Conservation (phyloP, 2,329 filamentous ascomycete genomes). For the Exophiala xenobiotica region DNA sequence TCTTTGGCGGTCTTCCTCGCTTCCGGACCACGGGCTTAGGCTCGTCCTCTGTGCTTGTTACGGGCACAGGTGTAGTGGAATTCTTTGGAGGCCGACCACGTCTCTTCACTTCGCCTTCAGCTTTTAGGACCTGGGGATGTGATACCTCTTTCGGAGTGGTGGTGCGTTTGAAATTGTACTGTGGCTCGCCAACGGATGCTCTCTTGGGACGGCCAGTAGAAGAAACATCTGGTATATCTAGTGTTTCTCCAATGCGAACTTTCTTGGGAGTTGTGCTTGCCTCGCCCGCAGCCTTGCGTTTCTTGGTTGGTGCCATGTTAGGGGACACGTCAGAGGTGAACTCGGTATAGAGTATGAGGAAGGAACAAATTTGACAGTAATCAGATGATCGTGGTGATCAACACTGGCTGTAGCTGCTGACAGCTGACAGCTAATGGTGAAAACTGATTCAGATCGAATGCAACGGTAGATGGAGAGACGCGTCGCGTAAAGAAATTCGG, state of each 20-base stretch:
- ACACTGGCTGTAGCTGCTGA: too few species aligned
- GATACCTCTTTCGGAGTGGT: conserved; percentile 11
- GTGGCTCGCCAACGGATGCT: conserved; percentile 19
- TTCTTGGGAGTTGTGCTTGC: conserved; percentile 16
- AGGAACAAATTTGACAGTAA: too few species aligned
- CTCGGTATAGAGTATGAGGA: too few species aligned
- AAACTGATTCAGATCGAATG: too few species aligned
- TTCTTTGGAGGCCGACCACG: conserved; percentile 7
- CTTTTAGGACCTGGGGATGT: background rate
- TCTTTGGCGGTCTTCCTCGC: conserved; percentile 6
- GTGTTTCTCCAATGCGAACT: conserved; percentile 19
- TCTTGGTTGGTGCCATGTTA: conserved; percentile 19
- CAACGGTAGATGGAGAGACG: too few species aligned
- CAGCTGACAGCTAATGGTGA: too few species aligned
- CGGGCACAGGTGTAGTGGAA: background rate
- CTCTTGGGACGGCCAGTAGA: conserved; percentile 25
- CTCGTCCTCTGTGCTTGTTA: background rate
- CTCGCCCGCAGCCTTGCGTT: conserved; percentile 19
- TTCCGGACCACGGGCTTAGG: background rate
- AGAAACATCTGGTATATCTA: conserved; percentile 14
- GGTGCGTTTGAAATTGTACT: conserved; percentile 17
- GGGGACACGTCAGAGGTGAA: too few species aligned
- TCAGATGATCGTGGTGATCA: too few species aligned
- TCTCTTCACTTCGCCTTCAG: conserved; percentile 5
- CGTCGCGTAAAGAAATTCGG: too few species aligned